Conservation (phyloP, 441 rosid species). For the Daphne laureola region DNA sequence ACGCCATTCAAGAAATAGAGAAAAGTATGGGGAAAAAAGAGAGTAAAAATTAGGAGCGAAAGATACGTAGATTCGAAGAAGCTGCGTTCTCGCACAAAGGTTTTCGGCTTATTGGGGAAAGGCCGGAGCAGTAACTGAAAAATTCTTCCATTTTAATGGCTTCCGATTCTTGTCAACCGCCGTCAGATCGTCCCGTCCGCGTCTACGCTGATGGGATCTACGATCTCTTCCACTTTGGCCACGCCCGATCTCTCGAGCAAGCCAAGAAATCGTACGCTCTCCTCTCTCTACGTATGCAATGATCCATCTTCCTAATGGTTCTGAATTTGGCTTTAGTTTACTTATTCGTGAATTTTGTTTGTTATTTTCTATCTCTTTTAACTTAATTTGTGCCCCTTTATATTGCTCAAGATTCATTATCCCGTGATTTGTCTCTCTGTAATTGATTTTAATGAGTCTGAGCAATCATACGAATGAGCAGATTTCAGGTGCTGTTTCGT, state of each 20-base stretch:
- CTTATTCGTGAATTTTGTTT: neutral
- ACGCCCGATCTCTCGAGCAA: conserved; percentile 86
- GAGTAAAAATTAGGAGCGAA: conserved; percentile 1
- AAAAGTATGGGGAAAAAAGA: neutral
- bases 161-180: conserved; percentile 12
- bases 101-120: neutral
- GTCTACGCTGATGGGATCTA: conserved; percentile 94
- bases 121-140: neutral
- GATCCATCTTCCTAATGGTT: no score
- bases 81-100: neutral
- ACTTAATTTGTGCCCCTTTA: neutral
- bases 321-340: neutral
- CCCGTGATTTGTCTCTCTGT: no score
- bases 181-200: conserved; percentile 47
- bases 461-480: no score
- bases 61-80: conserved; percentile 18
- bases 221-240: conserved; percentile 93
- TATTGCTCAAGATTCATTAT: neutral
- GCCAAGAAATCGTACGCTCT: conserved; percentile 68
- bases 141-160: neutral
- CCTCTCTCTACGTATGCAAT: neutral
- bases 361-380: neutral
- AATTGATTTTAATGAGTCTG: no score
- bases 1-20: neutral
- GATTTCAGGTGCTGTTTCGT: no score